These are phyloP conservation scores for Fusarium sp. DNA, from an alignment of 2,329 filamentous ascomycete species.

Conservation along the genomic window DNA sequence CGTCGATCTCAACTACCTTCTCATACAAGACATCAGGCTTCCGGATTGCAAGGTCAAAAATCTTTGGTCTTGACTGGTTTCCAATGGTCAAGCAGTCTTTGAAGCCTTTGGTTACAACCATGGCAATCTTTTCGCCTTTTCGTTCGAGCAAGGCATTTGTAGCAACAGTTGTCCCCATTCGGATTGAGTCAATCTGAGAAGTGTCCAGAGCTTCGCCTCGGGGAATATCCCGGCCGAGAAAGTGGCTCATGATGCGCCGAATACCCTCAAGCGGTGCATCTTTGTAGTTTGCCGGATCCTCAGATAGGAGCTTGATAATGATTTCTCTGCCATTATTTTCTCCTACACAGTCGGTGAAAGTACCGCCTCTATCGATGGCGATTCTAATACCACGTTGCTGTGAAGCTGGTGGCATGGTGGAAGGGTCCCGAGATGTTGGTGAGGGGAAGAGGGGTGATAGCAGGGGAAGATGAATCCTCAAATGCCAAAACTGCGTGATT, in stretches of 20 bases:
- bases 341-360: conserved; percentile 92
- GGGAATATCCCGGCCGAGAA: conserved; percentile 78
- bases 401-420: conserved; percentile 48
- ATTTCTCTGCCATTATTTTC: conserved; percentile 82
- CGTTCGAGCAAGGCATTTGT: conserved; percentile 91
- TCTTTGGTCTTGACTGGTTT: conserved; percentile 87
- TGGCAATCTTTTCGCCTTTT: conserved; percentile 87
- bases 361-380: conserved; percentile 83
- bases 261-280: conserved; percentile 94
- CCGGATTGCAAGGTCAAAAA: conserved; percentile 88
- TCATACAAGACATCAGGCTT: conserved; percentile 90
- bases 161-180: conserved; percentile 95
- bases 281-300: conserved; percentile 88
- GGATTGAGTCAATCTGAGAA: conserved; percentile 84
- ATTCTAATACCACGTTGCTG: conserved; percentile 72
- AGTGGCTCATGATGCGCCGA: conserved; percentile 81
- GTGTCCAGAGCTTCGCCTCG: conserved; percentile 84
- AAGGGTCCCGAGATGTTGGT: conserved; percentile 14
- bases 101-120: conserved; percentile 89
- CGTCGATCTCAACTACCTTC: conserved; percentile 86
- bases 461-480: not conserved
- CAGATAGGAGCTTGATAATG: conserved; percentile 87
- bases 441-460: conserved; percentile 23
- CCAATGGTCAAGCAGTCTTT: conserved; percentile 88
- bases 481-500: not conserved